These are phyloP conservation scores for Coelastrella sp. DNA, from an alignment of 139 green algal genomes.

Conservation along the genomic window DNA sequence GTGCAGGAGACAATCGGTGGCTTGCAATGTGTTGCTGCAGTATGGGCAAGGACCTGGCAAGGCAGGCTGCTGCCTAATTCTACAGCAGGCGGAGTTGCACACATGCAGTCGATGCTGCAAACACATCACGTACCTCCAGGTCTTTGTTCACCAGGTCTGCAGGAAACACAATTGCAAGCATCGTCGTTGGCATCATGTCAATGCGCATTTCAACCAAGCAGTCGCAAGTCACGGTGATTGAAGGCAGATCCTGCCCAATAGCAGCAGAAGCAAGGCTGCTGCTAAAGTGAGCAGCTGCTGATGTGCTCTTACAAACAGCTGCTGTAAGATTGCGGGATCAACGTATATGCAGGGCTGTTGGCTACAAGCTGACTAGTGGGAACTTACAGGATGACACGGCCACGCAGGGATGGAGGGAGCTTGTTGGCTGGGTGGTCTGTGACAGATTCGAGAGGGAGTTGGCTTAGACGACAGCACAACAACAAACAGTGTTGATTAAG, in stretches of 20 bases:
- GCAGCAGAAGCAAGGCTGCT: too few relatives aligned
- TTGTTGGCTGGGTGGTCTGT: constrained; percentile 22
- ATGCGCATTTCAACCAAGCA: too few relatives aligned
- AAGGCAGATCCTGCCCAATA: too few relatives aligned
- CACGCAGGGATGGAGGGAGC: constrained; percentile 8
- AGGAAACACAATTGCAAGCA: background rate
- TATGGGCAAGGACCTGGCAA: too few relatives aligned
- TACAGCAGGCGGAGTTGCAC: background rate
- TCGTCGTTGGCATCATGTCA: too few relatives aligned
- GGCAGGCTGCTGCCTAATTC: background rate
- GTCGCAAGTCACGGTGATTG: too few relatives aligned
- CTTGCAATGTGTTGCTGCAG: too few relatives aligned
- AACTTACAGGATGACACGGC: background rate
- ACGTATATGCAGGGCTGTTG: background rate
- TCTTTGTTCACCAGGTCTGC: background rate
- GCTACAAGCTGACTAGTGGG: background rate
- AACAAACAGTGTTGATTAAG: background rate
- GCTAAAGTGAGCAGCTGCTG: too few relatives aligned
- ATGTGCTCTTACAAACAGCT: too few relatives aligned
- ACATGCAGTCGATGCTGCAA: background rate
- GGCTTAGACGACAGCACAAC: background rate
- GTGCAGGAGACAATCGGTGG: background rate
- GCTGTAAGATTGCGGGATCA: too few relatives aligned
- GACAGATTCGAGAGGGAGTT: background rate
- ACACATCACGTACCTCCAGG: background rate